Evolutionary conservation across 495 filamentous ascomycete species (phyloP), one percentile per base, ranked within the genome.

Genomic region (Neurospora sp.): DNA sequence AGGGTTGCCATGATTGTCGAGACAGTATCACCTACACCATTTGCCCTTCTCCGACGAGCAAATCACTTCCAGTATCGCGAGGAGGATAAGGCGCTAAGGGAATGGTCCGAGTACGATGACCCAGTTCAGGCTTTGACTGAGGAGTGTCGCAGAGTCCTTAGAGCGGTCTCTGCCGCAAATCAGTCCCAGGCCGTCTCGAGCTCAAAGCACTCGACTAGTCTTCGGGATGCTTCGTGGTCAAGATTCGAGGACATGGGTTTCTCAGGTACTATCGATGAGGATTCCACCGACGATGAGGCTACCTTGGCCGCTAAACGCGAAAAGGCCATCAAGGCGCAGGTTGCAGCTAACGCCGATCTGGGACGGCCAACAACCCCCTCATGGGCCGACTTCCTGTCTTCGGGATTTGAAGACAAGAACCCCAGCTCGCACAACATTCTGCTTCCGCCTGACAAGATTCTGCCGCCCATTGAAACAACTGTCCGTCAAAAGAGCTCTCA

Each of bases 1-100:
- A 93, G 93, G 78, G 94, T 99, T 6, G 91, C 95, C 48, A 97
- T 99, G 93, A 95, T 97, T 75, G 96, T 99, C 39, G 93, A 98
- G 74, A 92, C 91, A 7, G 95, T 99, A 31, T 98, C 96, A 2
- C 94, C 96, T 1, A 98, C 95, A 0, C 96, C 96, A 8, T 98
- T 98, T 82, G 87, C 96, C 46, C 86, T 98, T 39, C 84, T 99
- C 54, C 92, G 95, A 71, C 89, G 96, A 74, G 94, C 96, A 23
- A 98, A 93, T 78, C 90, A 97, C 79, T 98, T 98, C 79, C 92
- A 97, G 80, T 99, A 97, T 81, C 88, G 94, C 69, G 93, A 97
- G 75, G 92, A 93, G 42, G 94, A 98, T 77, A 84, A 85, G 74
- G 92, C 93, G 14, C 81, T 99, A 70, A 92, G 92, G 75, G 88